phyloP scores from a whole-genome alignment of 129 eudicot genomes.

The Artemisia tridentata region DNA sequence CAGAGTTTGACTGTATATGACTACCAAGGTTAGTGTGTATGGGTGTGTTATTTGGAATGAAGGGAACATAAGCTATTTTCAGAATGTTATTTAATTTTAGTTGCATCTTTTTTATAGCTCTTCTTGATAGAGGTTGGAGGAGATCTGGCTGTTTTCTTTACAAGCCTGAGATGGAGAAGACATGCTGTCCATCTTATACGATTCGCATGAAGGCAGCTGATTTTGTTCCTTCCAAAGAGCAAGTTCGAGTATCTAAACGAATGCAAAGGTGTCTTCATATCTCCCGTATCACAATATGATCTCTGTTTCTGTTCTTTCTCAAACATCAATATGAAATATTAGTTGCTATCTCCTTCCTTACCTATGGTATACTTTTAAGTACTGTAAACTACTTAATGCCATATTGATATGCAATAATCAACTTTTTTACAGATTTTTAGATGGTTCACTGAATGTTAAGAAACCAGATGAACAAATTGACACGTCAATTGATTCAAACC shows the following conservation, averaged over 20 bases:
- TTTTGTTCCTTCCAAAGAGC: constrained; percentile 89
- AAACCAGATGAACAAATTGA: constrained; percentile 36
- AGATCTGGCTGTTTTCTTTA: constrained; percentile 93
- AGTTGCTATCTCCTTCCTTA: constrained; percentile 12
- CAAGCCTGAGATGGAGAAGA: constrained; percentile 94
- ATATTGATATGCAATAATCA: constrained; percentile 27
- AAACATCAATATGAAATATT: background rate
- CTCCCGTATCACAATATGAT: constrained; percentile 7
- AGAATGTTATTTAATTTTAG: background rate
- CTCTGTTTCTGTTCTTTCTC: constrained; percentile 6
- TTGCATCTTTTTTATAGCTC: constrained; percentile 50
- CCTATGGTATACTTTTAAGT: background rate
- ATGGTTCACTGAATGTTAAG: constrained; percentile 58
- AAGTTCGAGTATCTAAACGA: constrained; percentile 71
- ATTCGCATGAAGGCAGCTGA: constrained; percentile 83
- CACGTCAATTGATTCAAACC: constrained; percentile 27
- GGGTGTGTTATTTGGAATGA: background rate
- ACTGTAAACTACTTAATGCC: background rate
- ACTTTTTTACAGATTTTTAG: constrained; percentile 61
- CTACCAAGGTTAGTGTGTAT: constrained; percentile 76
- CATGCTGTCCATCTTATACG: constrained; percentile 97
- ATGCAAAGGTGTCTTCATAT: constrained; percentile 32
- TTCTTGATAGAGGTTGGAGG: constrained; percentile 99
- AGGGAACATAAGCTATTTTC: background rate
- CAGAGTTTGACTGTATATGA: constrained; percentile 79